Percentiles rank a stretch among this genome's conserved stretches.
Evolutionary conservation across 352 stramenopile species (phyloP).

Genomic region (Hyaloperonospora brassicae): DNA sequence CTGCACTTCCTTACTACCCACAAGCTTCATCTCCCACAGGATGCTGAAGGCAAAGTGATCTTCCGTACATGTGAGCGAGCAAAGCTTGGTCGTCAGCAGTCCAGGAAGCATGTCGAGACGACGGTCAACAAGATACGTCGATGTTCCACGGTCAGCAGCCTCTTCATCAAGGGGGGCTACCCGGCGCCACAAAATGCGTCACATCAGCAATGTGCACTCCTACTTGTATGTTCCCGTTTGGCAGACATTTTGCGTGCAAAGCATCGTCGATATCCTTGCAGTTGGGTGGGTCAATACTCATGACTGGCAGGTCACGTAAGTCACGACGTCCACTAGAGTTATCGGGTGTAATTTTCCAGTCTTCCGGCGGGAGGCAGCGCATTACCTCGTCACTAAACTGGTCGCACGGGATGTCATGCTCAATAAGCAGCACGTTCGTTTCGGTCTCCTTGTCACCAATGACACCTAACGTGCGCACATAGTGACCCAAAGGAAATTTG

Average conservation of each 20-base stretch:
- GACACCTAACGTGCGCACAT: slow-evolving; percentile 92
- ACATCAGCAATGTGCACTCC: slow-evolving; percentile 99
- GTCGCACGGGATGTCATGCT: slow-evolving; percentile 93
- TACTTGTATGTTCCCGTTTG: slow-evolving; percentile 90
- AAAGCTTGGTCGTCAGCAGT: slow-evolving; percentile 96
- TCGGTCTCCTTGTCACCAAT: slow-evolving; percentile 96
- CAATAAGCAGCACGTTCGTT: slow-evolving; percentile 91
- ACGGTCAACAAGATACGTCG: slow-evolving; percentile 97
- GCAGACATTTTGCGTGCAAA: slow-evolving; percentile 88
- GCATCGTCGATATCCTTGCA: slow-evolving; percentile 99
- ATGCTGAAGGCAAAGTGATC: slow-evolving; percentile 83
- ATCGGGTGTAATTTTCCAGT: slow-evolving; percentile 94
- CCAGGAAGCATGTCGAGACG: slow-evolving; percentile 97
- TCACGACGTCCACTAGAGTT: slow-evolving; percentile 88
- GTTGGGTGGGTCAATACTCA: slow-evolving; percentile 86
- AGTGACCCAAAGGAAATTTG: slow-evolving; percentile 93
- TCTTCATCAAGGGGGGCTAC: slow-evolving; percentile 92
- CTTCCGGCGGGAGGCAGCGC: slow-evolving; percentile 86
- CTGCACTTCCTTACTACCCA: slow-evolving; percentile 65
- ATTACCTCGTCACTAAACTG: slow-evolving; percentile 85
- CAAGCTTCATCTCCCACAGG: slow-evolving; percentile 62
- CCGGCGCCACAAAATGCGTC: slow-evolving; percentile 95
- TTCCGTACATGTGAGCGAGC: slow-evolving; percentile 85
- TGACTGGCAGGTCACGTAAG: slow-evolving; percentile 89
- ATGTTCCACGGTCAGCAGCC: slow-evolving; percentile 86